Evolutionary conservation across 306 rosid genomes (phyloP).

Genomic region (Nissolia schottii): DNA sequence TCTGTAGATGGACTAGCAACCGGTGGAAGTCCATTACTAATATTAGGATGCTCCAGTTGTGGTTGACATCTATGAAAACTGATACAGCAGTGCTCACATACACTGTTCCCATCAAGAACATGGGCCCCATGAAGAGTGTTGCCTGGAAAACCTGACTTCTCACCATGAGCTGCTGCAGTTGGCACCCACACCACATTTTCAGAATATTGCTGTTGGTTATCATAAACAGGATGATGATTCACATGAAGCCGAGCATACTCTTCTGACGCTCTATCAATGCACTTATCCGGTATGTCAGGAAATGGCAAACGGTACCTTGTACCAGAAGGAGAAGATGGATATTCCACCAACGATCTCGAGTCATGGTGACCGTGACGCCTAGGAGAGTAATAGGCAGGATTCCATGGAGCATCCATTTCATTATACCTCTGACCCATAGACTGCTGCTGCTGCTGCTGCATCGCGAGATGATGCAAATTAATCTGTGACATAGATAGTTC

Average conservation of each 20-base stretch:
- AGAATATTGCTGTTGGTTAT: slow-evolving; percentile 75
- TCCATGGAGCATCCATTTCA: slow-evolving; percentile 83
- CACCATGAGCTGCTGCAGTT: slow-evolving; percentile 50
- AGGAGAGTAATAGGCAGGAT: slow-evolving; percentile 89
- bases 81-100: slow-evolving; percentile 70
- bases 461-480: slow-evolving; percentile 53
- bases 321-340: slow-evolving; percentile 83
- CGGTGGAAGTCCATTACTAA: slow-evolving; percentile 54
- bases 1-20: slow-evolving; percentile 51
- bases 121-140: slow-evolving; percentile 53
- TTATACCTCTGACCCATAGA: slow-evolving; percentile 62
- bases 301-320: slow-evolving; percentile 59
- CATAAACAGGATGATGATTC: slow-evolving; percentile 59
- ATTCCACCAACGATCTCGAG: slow-evolving; percentile 59
- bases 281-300: slow-evolving; percentile 57
- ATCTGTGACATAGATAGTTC: slow-evolving; percentile 51
- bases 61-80: slow-evolving; percentile 69
- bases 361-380: slow-evolving; percentile 72
- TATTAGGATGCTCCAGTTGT: slow-evolving; percentile 53
- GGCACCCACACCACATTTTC: slow-evolving; percentile 69
- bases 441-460: slow-evolving; percentile 67
- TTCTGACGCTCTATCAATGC: slow-evolving; percentile 71
- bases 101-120: slow-evolving; percentile 64
- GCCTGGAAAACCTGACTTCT: slow-evolving; percentile 70
- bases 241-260: slow-evolving; percentile 65